Percentiles rank a stretch among this genome's conserved stretches.
These are phyloP conservation scores for Heliocybe sulcata DNA, from an alignment of 1,284 basidiomycete species.

Conservation along the genomic window DNA sequence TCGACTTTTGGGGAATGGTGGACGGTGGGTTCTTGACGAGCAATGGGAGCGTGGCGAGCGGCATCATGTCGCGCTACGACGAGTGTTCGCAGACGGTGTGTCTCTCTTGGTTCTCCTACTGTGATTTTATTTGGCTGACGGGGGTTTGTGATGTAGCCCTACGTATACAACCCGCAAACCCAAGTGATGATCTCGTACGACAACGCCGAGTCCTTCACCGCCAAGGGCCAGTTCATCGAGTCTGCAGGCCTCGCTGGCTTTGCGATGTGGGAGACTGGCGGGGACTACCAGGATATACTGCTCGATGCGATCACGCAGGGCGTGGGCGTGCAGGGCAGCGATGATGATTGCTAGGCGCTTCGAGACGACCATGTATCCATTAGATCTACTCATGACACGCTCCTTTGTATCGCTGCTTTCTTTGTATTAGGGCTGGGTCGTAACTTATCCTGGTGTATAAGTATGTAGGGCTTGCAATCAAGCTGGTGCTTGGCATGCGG, in stretches of 20 bases:
- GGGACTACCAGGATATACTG: slow-evolving; percentile 42
- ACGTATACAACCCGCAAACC: slow-evolving; percentile 33
- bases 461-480: not conserved
- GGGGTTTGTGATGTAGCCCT: slow-evolving; percentile 26
- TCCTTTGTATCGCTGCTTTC: not conserved
- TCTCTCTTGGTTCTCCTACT: slow-evolving; percentile 5
- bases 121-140: not conserved
- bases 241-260: slow-evolving; percentile 39
- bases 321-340: not conserved
- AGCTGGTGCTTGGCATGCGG: no score
- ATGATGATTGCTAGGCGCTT: not conserved
- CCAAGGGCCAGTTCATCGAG: slow-evolving; percentile 25
- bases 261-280: slow-evolving; percentile 46
- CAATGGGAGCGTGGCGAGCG: slow-evolving; percentile 27
- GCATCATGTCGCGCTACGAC: slow-evolving; percentile 35
- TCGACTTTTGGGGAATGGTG: slow-evolving; percentile 33
- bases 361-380: not conserved
- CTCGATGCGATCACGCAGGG: slow-evolving; percentile 30
- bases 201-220: slow-evolving; percentile 26
- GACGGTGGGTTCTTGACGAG: slow-evolving; percentile 28
- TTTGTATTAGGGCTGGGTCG: not conserved
- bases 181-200: slow-evolving; percentile 34
- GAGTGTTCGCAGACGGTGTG: slow-evolving; percentile 40
- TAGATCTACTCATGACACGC: not conserved
- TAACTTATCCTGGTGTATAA: not conserved